A percentile compares a stretch with the other conserved stretches of the same genome.
phyloP scores from a whole-genome alignment of 495 filamentous ascomycete species.

The Hyaloscypha hepaticicola region DNA sequence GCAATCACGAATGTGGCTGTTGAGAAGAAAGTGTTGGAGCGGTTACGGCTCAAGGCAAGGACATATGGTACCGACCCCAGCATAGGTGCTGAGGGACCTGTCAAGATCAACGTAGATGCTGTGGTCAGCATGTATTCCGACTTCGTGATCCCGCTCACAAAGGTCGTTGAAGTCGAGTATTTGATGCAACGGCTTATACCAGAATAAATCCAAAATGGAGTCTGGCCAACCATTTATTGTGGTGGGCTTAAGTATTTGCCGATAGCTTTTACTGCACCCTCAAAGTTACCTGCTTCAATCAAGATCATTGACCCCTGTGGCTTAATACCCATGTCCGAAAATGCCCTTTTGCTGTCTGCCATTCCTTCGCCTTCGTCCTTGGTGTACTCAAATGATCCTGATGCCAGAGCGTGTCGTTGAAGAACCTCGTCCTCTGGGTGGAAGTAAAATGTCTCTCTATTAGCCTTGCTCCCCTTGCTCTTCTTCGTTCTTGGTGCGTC shows the following conservation, averaged over 20 bases:
- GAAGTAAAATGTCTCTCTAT: constrained; percentile 72
- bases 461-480: constrained; percentile 59
- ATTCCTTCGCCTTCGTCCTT: constrained; percentile 73
- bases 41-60: constrained; percentile 85
- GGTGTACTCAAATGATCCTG: constrained; percentile 69
- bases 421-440: constrained; percentile 96
- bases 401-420: constrained; percentile 65
- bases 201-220: constrained; percentile 20
- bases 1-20: constrained; percentile 90
- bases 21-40: constrained; percentile 87
- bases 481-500: constrained; percentile 72
- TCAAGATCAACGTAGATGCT: constrained; percentile 89
- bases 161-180: constrained; percentile 96
- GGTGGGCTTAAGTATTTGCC: constrained; percentile 62
- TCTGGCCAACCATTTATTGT: constrained; percentile 19
- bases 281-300: constrained; percentile 68
- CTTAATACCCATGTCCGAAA: constrained; percentile 89
- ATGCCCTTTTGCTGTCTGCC: constrained; percentile 88
- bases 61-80: constrained; percentile 94
- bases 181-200: constrained; percentile 83
- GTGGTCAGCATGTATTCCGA: constrained; percentile 95
- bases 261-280: constrained; percentile 67
- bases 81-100: constrained; percentile 40
- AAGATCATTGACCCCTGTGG: constrained; percentile 77
- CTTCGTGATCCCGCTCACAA: constrained; percentile 94